Evolutionary conservation across 495 filamentous ascomycete species (phyloP).

Genomic region (Collariella sp.): DNA sequence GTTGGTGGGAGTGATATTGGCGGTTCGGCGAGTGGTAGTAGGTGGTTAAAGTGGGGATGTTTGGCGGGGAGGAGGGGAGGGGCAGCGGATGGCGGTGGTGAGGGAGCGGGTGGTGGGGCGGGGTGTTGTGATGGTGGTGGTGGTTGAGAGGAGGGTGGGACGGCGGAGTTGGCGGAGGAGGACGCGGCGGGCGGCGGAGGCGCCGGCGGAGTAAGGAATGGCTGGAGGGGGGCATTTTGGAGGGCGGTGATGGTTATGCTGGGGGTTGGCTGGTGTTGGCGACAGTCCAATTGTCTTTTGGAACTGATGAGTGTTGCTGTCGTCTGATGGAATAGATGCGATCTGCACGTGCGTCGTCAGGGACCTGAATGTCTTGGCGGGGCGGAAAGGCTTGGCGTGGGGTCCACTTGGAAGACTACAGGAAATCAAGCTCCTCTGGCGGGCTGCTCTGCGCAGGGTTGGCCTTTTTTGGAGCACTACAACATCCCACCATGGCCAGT

Average conservation of each 20-base stretch:
- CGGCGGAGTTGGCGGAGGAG: conserved; percentile 4
- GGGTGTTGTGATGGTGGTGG: neutral
- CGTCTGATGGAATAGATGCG: neutral
- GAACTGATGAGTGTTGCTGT: neutral
- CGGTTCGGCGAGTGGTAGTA: conserved; percentile 19
- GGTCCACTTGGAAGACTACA: neutral
- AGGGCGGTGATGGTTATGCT: neutral
- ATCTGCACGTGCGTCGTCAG: neutral
- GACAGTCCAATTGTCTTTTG: neutral
- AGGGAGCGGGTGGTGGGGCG: neutral
- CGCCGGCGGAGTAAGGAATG: neutral
- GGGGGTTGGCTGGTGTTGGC: neutral
- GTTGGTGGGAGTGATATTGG: conserved; percentile 74
- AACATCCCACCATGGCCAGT: no score
- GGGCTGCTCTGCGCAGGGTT: neutral
- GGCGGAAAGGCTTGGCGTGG: conserved; percentile 1
- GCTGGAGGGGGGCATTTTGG: neutral
- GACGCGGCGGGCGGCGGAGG: conserved; percentile 6
- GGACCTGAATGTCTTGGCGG: neutral
- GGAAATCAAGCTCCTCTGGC: neutral
- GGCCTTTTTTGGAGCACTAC: neutral
- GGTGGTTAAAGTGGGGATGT: neutral
- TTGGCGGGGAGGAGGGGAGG: conserved; percentile 1
- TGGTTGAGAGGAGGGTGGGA: neutral
- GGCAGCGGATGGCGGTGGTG: neutral